Base-by-base conservation (phyloP, 352 stramenopile genomes). In the Pythium apleroticum region DNA sequence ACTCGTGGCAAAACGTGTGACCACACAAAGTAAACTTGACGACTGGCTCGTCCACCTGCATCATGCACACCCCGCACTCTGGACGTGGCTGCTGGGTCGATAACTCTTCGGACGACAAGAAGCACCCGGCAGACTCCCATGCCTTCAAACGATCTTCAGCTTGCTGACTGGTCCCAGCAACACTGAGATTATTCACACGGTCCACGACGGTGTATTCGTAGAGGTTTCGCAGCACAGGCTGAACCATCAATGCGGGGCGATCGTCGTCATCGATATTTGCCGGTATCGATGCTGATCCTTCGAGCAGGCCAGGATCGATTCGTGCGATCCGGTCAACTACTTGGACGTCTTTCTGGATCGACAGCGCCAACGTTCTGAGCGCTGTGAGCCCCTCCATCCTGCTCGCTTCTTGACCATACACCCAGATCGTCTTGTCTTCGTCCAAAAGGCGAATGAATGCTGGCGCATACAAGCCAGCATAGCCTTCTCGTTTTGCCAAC, bases 1-100 rank as follows among this genome's bases (percentile, higher is more conserved):
- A 71, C 20, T 66, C 57, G 43, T 57, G 43, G 43, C 64, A 71
- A 33, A 60, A 71, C 10, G 58, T 52, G 31, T 71, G 64, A 22
- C 52, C 31, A 31, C 65, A 71, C 41, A 64, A 31, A 2, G 52
- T 57, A 7, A 71, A 57, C n/a, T 56, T 57, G 19, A 66, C 35
- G 11, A 45, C 57, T 3, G 59, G 59, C 0, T 66, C 65, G 22
- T 66, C 65, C 4, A 52, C 57, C 9, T 50, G 27, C 15, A 63
- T 49, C n/a, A 52, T 39, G 19, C 65, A 71, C 35, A 41, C 58
- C 57, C 57, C 45, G 27, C 65, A 67, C 6, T 65, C 59, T 11
- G 46, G 49, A 14, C 25, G 37, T 27, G 46, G 22, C 6, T 53
- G 20, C 14, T 22, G 22, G 11, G 14, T 33, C 20, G 31, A 25